These are phyloP conservation scores for Helotiales sp. DNA, from an alignment of 2,329 filamentous ascomycete genomes.

Conservation along the genomic window DNA sequence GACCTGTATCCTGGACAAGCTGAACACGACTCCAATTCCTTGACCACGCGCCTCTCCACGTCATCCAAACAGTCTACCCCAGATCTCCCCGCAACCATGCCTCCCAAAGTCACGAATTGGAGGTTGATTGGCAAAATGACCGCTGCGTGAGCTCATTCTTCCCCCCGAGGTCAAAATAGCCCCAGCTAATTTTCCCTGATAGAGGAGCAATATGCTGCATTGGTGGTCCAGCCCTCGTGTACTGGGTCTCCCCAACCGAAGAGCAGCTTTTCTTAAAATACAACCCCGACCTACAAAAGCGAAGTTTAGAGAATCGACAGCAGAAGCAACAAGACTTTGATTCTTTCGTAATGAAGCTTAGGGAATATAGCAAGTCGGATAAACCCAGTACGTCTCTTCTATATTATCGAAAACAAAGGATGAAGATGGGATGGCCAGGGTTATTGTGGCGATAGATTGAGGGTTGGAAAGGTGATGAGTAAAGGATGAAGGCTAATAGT, in stretches of 20 bases:
- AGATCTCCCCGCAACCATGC: conserved; percentile 2
- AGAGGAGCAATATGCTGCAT: conserved; percentile 74
- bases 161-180: background rate
- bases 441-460: too few relatives aligned
- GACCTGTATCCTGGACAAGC: background rate
- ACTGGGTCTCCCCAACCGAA: conserved; percentile 79
- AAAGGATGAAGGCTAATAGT: conserved; percentile 1
- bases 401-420: background rate
- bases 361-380: conserved; percentile 86
- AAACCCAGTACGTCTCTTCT: conserved; percentile 71
- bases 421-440: too few relatives aligned
- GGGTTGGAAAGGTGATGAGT: background rate
- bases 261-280: conserved; percentile 92
- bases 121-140: conserved; percentile 69
- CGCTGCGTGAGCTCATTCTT: conserved; percentile 54
- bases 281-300: conserved; percentile 90
- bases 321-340: conserved; percentile 84
- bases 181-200: conserved; percentile 17
- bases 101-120: conserved; percentile 48
- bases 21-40: background rate
- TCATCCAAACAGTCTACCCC: background rate
- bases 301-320: conserved; percentile 76
- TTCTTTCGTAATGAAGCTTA: conserved; percentile 79
- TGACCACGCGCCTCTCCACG: conserved; percentile 7
- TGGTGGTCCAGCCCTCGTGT: conserved; percentile 82